Percentiles rank a stretch among this genome's conserved stretches.
These are phyloP conservation scores for Agaricales sp. DNA, from an alignment of 1,284 basidiomycete species.

Conservation along the genomic window DNA sequence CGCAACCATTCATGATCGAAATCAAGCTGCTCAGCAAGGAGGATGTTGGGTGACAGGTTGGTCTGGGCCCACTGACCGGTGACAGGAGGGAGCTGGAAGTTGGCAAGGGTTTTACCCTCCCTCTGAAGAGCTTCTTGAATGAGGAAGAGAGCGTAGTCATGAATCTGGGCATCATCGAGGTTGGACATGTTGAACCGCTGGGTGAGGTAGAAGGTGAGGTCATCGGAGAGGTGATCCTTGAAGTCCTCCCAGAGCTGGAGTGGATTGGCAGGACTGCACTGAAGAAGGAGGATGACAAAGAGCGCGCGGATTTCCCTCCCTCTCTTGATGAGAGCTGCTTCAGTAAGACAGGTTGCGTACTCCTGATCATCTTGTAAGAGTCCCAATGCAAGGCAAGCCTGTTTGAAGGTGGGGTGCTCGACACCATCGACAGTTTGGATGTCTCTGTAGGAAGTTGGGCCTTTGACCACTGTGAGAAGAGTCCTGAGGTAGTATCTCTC, in stretches of 20 bases:
- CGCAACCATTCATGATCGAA: no score
- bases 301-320: slow-evolving; percentile 25
- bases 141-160: no score
- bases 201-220: no score
- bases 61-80: no score
- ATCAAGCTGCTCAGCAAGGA: no score
- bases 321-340: slow-evolving; percentile 30
- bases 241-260: slow-evolving; percentile 26
- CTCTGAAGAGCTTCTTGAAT: no score
- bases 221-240: slow-evolving; percentile 27
- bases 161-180: no score
- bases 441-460: slow-evolving; percentile 24
- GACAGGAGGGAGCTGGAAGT: no score
- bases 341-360: slow-evolving; percentile 28
- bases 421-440: slow-evolving; percentile 19
- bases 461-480: slow-evolving; percentile 25
- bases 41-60: no score
- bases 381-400: slow-evolving; percentile 28
- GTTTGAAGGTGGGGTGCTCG: slow-evolving; percentile 18
- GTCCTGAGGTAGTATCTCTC: slow-evolving; percentile 27
- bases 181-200: no score
- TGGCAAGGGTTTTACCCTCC: no score
- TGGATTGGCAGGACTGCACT: slow-evolving; percentile 22
- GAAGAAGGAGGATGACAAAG: slow-evolving; percentile 28
- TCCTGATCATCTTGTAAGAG: slow-evolving; percentile 35